Conservation (phyloP, 2,329 filamentous ascomycete species). For the Pezicula rhizophila region DNA sequence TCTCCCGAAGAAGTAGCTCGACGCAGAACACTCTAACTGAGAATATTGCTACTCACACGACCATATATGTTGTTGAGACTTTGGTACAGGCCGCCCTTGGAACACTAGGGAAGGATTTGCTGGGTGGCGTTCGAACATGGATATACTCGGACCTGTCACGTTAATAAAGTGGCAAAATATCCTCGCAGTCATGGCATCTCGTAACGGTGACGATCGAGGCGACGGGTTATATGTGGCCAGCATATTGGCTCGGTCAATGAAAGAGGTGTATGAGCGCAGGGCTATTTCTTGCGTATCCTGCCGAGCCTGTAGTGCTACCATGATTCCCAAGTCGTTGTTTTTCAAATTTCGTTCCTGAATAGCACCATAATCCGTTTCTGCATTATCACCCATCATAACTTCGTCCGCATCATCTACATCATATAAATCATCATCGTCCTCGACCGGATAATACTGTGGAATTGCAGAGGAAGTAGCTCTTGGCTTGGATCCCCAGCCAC, state of each 20-base stretch:
- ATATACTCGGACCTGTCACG: constrained; percentile 79
- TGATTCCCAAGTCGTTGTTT: constrained; percentile 22
- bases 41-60: constrained; percentile 41
- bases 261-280: constrained; percentile 40
- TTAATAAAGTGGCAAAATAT: constrained; percentile 92
- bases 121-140: constrained; percentile 79
- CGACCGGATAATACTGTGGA: background rate
- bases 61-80: constrained; percentile 60
- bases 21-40: background rate
- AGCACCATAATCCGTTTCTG: constrained; percentile 32
- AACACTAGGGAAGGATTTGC: constrained; percentile 66
- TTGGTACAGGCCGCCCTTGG: constrained; percentile 52
- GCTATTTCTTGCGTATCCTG: constrained; percentile 26
- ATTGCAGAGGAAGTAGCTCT: background rate
- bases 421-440: constrained; percentile 32
- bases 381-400: constrained; percentile 56
- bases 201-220: constrained; percentile 64
- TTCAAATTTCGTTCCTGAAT: constrained; percentile 30
- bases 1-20: background rate
- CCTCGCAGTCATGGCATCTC: constrained; percentile 70
- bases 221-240: constrained; percentile 63
- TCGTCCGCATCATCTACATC: constrained; percentile 54
- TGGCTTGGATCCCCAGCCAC: background rate
- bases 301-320: constrained; percentile 23
- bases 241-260: constrained; percentile 36